Conservation (phyloP, 345 rosid genomes). For the Passiflora organensis region DNA sequence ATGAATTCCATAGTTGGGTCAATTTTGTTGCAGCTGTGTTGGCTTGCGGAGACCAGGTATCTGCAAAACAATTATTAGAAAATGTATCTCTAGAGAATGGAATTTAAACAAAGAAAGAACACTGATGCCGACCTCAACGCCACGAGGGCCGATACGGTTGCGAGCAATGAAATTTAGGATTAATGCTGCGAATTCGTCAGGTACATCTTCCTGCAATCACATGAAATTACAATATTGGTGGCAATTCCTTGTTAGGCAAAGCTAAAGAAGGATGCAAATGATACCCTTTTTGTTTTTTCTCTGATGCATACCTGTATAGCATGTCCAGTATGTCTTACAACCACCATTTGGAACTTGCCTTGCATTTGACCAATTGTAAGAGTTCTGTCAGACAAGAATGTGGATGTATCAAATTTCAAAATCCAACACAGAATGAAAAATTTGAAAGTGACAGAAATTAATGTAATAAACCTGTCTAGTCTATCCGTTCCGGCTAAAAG, state of each 20-base stretch:
- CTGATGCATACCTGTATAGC: slow-evolving; percentile 71
- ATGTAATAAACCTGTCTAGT: slow-evolving; percentile 60
- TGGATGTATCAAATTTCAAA: not conserved
- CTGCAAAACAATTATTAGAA: slow-evolving; percentile 25
- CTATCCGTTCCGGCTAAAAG: slow-evolving; percentile 88
- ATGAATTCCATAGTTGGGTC: too few species aligned
- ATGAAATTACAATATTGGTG: not conserved
- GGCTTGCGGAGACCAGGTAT: slow-evolving; percentile 43
- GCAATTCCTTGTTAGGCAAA: not conserved
- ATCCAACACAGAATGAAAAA: too few species aligned
- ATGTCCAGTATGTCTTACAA: slow-evolving; percentile 91
- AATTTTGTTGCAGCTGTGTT: slow-evolving; percentile 7
- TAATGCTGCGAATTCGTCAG: slow-evolving; percentile 76
- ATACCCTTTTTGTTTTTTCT: too few species aligned
- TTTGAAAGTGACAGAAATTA: not conserved
- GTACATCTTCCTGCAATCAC: slow-evolving; percentile 72
- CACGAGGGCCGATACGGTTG: slow-evolving; percentile 75
- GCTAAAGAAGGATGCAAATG: not conserved
- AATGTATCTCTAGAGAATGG: not conserved
- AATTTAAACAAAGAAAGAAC: not conserved
- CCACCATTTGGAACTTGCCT: slow-evolving; percentile 98
- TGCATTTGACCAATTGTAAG: slow-evolving; percentile 99
- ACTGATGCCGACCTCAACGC: slow-evolving; percentile 59
- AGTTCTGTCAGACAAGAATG: slow-evolving; percentile 38
- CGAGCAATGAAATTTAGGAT: slow-evolving; percentile 66